Percentiles rank a stretch among this genome's conserved stretches.
phyloP scores from a whole-genome alignment of 2,329 filamentous ascomycete species.

The Diplodia mutila region DNA sequence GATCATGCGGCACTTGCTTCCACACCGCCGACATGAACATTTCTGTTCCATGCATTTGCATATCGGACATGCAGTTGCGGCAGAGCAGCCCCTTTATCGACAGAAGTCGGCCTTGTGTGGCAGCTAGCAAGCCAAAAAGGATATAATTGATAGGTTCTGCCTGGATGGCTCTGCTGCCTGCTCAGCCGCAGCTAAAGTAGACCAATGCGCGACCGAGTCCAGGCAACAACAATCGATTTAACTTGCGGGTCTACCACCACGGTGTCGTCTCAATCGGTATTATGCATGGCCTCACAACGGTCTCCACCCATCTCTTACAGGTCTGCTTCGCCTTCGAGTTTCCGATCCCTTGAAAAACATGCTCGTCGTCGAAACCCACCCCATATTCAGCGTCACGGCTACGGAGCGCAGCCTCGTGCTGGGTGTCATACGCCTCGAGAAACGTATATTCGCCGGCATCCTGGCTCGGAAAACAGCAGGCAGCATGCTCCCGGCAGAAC shows the following conservation, averaged over 20 bases:
- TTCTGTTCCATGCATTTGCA: too few relatives aligned
- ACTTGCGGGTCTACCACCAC: not conserved
- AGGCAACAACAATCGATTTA: constrained; percentile 2
- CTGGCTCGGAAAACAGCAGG: not conserved
- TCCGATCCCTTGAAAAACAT: not conserved
- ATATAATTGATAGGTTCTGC: not conserved
- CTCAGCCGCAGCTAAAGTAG: not conserved
- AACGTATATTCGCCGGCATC: not conserved
- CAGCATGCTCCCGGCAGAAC: not conserved
- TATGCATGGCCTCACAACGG: too few relatives aligned
- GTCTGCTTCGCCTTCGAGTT: not conserved
- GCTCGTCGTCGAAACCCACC: constrained; percentile 5
- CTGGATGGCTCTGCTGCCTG: not conserved
- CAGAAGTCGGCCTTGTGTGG: not conserved
- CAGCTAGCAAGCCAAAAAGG: not conserved
- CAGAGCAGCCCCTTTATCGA: not conserved
- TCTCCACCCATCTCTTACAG: not conserved
- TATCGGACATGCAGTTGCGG: too few relatives aligned
- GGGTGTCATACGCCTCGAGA: constrained; percentile 9
- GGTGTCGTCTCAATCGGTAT: not conserved
- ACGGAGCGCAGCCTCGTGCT: constrained; percentile 14
- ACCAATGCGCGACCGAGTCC: not conserved
- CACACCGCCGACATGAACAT: not conserved
- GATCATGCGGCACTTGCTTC: not conserved
- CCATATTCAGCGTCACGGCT: constrained; percentile 6